Conservation (phyloP, 371 early-diverging fungal species). For the Nematocida sp. region DNA sequence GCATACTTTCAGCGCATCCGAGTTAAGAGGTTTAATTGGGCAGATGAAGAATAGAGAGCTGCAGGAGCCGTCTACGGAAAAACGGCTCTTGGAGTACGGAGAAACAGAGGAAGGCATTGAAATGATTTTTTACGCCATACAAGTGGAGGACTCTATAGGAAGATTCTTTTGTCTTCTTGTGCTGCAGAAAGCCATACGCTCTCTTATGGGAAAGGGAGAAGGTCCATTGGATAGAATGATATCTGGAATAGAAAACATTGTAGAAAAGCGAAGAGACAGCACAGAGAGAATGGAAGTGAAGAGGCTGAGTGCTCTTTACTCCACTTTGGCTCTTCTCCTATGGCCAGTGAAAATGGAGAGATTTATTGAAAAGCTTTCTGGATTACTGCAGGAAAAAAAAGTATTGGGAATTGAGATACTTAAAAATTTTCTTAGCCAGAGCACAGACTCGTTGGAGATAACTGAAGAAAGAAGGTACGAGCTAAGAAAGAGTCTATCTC, state of each 20-base stretch:
- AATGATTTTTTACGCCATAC: slow-evolving; percentile 10
- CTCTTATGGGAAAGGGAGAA: slow-evolving; percentile 1
- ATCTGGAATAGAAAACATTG: slow-evolving; percentile 4
- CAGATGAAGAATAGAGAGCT: slow-evolving; percentile 3
- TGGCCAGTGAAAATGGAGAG: slow-evolving; percentile 62
- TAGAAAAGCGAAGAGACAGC: not conserved
- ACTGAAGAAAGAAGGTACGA: slow-evolving; percentile 65
- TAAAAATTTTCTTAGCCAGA: slow-evolving; percentile 58
- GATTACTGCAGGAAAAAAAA: slow-evolving; percentile 31
- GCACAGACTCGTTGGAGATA: slow-evolving; percentile 61
- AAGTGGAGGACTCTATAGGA: slow-evolving; percentile 41
- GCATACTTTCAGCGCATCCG: slow-evolving; percentile 14
- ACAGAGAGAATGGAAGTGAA: not conserved
- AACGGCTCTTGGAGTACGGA: slow-evolving; percentile 12
- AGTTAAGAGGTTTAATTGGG: slow-evolving; percentile 4
- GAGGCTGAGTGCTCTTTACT: slow-evolving; percentile 49
- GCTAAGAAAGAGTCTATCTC: slow-evolving; percentile 58
- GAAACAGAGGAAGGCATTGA: slow-evolving; percentile 7
- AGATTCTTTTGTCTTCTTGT: slow-evolving; percentile 39
- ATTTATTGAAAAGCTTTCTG: slow-evolving; percentile 57
- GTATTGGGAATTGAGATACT: slow-evolving; percentile 55
- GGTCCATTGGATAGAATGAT: slow-evolving; percentile 25
- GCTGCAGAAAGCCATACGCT: slow-evolving; percentile 29
- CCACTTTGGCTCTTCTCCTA: slow-evolving; percentile 59
- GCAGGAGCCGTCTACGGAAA: not conserved